Percentiles rank a stretch among this genome's conserved stretches.
phyloP scores from a whole-genome alignment of 306 rosid genomes.

The Dryas alaskensis region DNA sequence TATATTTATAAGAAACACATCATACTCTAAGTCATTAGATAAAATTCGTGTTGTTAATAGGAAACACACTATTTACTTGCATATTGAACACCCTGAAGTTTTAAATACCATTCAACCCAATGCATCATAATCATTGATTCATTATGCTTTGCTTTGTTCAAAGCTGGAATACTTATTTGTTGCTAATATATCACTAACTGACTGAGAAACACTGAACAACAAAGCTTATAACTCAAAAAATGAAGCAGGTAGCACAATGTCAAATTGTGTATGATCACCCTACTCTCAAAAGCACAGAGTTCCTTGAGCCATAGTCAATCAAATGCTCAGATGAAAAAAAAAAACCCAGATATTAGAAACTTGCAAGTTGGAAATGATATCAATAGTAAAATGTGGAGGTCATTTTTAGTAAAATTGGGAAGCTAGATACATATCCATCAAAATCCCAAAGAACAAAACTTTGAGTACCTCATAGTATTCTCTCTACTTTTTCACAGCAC shows the following conservation, averaged over 20 bases:
- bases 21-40: background rate
- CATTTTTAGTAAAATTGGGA: too few relatives aligned
- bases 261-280: slow-evolving; percentile 1
- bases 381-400: too few relatives aligned
- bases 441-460: background rate
- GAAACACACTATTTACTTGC: background rate
- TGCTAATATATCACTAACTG: background rate
- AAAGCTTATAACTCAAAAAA: background rate
- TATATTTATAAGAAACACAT: background rate
- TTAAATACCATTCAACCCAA: background rate
- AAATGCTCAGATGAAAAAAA: background rate
- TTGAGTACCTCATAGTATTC: background rate
- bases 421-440: too few relatives aligned
- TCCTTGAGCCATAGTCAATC: background rate
- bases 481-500: background rate
- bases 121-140: background rate
- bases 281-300: background rate
- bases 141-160: too few relatives aligned
- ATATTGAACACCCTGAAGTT: background rate
- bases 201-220: background rate
- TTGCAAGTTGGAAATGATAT: background rate
- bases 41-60: background rate
- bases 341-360: background rate
- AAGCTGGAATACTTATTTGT: background rate
- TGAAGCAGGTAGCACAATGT: background rate